Evolutionary conservation across 768 basidiomycete species (phyloP).

Genomic region (Termitomyces sp.): DNA sequence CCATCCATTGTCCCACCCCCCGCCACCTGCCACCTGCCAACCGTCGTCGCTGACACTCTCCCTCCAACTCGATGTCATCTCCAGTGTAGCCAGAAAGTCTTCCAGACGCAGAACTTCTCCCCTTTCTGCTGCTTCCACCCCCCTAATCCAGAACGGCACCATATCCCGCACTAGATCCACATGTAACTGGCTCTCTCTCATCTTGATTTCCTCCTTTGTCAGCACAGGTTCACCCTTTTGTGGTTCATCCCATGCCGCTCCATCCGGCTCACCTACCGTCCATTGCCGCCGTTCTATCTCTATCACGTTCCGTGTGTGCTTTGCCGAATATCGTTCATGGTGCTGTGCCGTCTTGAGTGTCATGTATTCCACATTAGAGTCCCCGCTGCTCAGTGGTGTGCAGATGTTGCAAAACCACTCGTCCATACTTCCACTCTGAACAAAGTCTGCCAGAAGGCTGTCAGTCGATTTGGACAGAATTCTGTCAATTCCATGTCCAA

Average conservation of each 20-base stretch:
- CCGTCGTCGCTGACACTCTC: not conserved
- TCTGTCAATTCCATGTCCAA: not conserved
- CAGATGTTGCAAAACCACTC: slow-evolving; percentile 36
- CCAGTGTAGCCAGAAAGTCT: slow-evolving; percentile 36
- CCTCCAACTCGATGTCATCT: slow-evolving; percentile 16
- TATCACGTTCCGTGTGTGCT: slow-evolving; percentile 15
- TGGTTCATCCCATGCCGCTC: slow-evolving; percentile 21
- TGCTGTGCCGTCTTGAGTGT: slow-evolving; percentile 18
- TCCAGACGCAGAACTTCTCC: slow-evolving; percentile 41
- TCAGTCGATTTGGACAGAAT: not conserved
- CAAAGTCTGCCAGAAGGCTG: slow-evolving; percentile 21
- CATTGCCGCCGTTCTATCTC: slow-evolving; percentile 15
- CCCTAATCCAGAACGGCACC: slow-evolving; percentile 52
- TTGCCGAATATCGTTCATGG: slow-evolving; percentile 21
- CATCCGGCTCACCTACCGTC: slow-evolving; percentile 14
- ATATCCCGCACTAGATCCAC: slow-evolving; percentile 48
- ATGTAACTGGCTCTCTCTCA: slow-evolving; percentile 23
- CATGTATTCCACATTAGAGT: slow-evolving; percentile 18
- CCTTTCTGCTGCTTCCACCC: slow-evolving; percentile 43
- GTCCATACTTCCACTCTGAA: slow-evolving; percentile 17
- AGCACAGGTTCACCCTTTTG: slow-evolving; percentile 16
- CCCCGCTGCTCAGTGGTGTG: slow-evolving; percentile 41
- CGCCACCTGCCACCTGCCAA: not conserved
- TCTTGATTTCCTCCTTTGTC: slow-evolving; percentile 26
- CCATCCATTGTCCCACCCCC: slow-evolving; percentile 1